Evolutionary conservation across 495 filamentous ascomycete species (phyloP), one percentile per base, ranked within the genome.

Genomic region (Neohortaea acidophila): DNA sequence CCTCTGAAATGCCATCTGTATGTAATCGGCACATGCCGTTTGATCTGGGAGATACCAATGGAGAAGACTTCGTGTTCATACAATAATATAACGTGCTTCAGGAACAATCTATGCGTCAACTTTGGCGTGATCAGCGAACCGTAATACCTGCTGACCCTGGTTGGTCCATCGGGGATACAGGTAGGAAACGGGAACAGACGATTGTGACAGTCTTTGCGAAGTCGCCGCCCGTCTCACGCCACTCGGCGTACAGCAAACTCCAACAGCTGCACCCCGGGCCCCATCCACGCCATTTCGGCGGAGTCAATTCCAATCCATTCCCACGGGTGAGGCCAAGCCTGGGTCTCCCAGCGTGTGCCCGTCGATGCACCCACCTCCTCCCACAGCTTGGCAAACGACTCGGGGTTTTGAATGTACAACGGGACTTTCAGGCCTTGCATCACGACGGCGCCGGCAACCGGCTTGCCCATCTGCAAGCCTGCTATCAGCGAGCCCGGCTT

Each of bases 381-480:
- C 38, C 38, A 41, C 38, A 41, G 32, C 5, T 8, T 9, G 26
- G 32, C 26, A 18, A 29, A 41, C 5, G 27, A 21, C 7, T 21
- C 30, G 26, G 38, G 29, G 18, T 37, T 26, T 20, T 41, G 38
- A 19, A 25, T 21, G 4, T 25, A 33, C 4, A 27, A 27, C 20
- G 21, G 11, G 23, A 11, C 13, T 13, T 29, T 32, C 11, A 14
- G 25, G 17, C 19, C 21, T 15, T 18, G 27, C 19, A 21, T 41
- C 29, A 21, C 20, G n/a, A 32, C 21, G 14, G 19, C 19, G 8
- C 43, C 29, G n/a, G 43, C 23, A 14, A 37, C 27, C 13, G 22
- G 33, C 5, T 45, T 30, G 18, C 34, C 44, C n/a, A 39, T 27
- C 33, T 50, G 44, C 13, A 27, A 27, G 6, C 47, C 47, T 14